These are phyloP conservation scores for Brasenia schreberi DNA, from an alignment of 164 flowering plant species.

Conservation along the genomic window DNA sequence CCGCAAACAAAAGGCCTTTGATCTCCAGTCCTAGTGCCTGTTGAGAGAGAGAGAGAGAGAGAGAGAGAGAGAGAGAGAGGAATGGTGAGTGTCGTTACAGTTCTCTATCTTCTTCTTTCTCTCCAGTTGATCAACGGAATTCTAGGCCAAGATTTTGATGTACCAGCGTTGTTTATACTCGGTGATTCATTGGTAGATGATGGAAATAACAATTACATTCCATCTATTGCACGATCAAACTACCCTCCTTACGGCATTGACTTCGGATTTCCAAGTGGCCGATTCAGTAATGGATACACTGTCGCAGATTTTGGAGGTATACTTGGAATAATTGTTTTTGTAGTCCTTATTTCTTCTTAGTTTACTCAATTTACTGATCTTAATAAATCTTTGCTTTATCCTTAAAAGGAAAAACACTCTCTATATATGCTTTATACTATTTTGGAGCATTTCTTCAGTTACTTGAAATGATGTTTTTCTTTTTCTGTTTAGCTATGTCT, in stretches of 20 bases:
- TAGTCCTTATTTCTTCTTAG: too few relatives aligned
- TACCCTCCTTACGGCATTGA: constrained; percentile 34
- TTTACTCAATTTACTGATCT: background rate
- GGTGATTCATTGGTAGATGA: constrained; percentile 28
- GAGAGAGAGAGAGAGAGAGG: too few relatives aligned
- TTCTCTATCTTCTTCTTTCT: too few relatives aligned
- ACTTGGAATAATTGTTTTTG: too few relatives aligned
- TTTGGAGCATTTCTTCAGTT: too few relatives aligned
- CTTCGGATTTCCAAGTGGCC: constrained; percentile 21
- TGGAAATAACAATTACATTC: constrained; percentile 29
- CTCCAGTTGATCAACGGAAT: too few relatives aligned
- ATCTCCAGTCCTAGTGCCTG: too few relatives aligned
- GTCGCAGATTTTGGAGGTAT: constrained; percentile 29
- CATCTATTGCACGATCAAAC: constrained; percentile 18
- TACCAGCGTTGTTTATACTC: constrained; percentile 28
- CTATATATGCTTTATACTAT: background rate
- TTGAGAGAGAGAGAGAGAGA: too few relatives aligned
- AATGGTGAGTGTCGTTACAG: too few relatives aligned
- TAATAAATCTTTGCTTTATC: background rate
- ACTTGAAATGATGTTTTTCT: background rate
- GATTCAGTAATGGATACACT: constrained; percentile 30
- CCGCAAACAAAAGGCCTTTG: too few relatives aligned
- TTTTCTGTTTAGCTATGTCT: constrained; percentile 11
- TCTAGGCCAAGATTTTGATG: background rate
- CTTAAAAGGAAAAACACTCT: background rate